Percentiles rank a stretch among this genome's conserved stretches.
Conservation (phyloP, 2,329 filamentous ascomycete species). For the Botrytis porri region DNA sequence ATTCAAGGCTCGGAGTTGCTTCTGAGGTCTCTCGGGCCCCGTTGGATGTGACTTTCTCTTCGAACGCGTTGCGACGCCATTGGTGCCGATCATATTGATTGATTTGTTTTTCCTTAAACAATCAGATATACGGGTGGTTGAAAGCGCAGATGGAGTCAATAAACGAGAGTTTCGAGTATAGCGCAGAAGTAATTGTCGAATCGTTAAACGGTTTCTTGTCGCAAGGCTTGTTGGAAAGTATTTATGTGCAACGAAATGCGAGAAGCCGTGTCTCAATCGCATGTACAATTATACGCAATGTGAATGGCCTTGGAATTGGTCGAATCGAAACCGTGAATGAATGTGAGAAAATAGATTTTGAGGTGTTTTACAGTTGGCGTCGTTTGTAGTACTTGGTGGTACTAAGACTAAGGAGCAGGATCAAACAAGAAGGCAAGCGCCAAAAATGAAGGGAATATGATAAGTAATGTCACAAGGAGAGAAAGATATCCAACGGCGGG, state of each 20-base stretch:
- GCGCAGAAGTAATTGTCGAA: slow-evolving; percentile 2
- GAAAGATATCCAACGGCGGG: background rate
- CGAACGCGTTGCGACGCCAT: slow-evolving; percentile 27
- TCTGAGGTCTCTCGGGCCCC: slow-evolving; percentile 36
- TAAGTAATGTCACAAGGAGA: background rate
- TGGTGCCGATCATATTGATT: slow-evolving; percentile 32
- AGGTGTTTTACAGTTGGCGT: slow-evolving; percentile 12
- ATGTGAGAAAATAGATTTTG: background rate
- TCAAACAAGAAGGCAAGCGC: background rate
- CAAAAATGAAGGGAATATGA: slow-evolving; percentile 1
- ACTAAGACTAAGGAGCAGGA: background rate
- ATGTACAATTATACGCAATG: slow-evolving; percentile 20
- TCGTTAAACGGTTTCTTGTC: slow-evolving; percentile 10
- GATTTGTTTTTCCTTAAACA: background rate
- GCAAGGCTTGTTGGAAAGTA: slow-evolving; percentile 20
- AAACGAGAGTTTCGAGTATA: background rate
- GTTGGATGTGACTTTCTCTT: slow-evolving; percentile 38
- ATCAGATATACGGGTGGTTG: background rate
- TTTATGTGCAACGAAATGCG: slow-evolving; percentile 27
- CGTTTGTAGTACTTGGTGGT: background rate
- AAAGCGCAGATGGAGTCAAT: slow-evolving; percentile 2
- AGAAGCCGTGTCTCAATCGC: slow-evolving; percentile 36
- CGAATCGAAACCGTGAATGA: background rate
- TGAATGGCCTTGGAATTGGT: background rate
- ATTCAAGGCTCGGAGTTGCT: slow-evolving; percentile 37